Conservation (phyloP, 1,139 yeast genomes). For the Lodderomyces parapsilosis region DNA sequence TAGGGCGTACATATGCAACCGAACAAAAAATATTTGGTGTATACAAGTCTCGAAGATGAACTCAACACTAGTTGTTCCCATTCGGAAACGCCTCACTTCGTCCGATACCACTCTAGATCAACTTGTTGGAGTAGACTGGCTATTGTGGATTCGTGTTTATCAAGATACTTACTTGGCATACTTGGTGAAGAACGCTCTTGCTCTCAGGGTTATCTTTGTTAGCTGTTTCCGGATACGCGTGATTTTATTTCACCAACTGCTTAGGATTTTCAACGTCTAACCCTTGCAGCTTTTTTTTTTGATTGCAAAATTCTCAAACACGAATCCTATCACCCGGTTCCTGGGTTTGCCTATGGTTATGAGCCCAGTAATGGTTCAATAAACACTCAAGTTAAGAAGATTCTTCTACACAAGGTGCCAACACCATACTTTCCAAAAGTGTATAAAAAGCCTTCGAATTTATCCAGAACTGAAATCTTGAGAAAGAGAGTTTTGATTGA, state of each 20-base stretch:
- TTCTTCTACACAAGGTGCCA: background rate
- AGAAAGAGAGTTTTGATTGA: background rate
- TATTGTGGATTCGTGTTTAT: too few species aligned
- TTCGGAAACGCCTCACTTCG: too few species aligned
- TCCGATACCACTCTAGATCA: too few species aligned
- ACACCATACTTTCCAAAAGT: background rate
- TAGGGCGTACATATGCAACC: background rate
- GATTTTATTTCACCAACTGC: too few species aligned
- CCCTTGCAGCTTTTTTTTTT: background rate
- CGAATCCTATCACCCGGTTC: background rate
- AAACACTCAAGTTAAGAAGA: background rate
- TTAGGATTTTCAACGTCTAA: background rate
- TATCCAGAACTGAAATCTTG: background rate
- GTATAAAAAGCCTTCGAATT: background rate
- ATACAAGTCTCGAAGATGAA: too few species aligned
- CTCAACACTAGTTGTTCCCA: too few species aligned
- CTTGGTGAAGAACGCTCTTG: too few species aligned
- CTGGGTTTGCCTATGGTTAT: background rate
- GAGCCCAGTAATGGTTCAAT: background rate
- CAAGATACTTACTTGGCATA: too few species aligned
- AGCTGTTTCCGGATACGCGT: too few species aligned
- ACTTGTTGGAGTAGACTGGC: too few species aligned
- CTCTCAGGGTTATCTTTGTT: too few species aligned
- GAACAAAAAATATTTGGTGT: background rate
- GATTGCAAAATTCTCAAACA: background rate